Evolutionary conservation across 2,329 filamentous ascomycete genomes (phyloP), one percentile per base, ranked within the genome.

Genomic region (Tolypocladium paradoxum): DNA sequence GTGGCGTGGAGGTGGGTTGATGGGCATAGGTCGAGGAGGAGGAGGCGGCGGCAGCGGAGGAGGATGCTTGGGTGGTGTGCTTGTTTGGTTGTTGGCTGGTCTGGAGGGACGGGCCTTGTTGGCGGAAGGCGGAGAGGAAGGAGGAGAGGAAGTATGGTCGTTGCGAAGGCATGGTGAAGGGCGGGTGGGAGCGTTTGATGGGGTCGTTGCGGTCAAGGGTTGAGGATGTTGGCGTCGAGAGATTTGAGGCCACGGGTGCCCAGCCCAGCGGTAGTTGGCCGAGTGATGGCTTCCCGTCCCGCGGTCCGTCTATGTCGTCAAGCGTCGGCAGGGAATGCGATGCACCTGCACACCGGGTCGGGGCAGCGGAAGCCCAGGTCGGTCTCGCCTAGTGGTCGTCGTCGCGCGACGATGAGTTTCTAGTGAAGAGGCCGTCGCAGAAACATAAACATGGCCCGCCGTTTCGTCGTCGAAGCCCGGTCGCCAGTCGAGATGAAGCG

Each of bases 101-200:
- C 57, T 61, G 64, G 63, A 66, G 61, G 43, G 71, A 58, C 22
- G 72, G 66, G 14, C 68, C 64, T 60, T 74, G 74, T 54, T 76
- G 75, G 50, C 77, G 75, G 63, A 79, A 78, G 65, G 77, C 75
- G 64, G 76, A 74, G 65, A 80, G 72, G 68, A 80, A 78, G 61
- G 74, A 76, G 48, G 77, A 77, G 61, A 80, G 74, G 68, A 80
- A 79, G 65, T 75, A 79, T 48, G 77, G 76, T 49, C 76, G 74
- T 61, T 79, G 76, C 36, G 76, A 76, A 48, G 76, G 73, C 76
- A 78, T 78, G 46, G 40, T 57, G 49, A 3, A n/a, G n/a, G n/a
- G n/a, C n/a, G n/a, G n/a, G n/a, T n/a, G 12, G 5, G 20, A 24
- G 55, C 24, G 38, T 52, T 29, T 20, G 50, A 16, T 36, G 46